Conservation (phyloP, 768 basidiomycete species). For the Lactarius akahatsu region DNA sequence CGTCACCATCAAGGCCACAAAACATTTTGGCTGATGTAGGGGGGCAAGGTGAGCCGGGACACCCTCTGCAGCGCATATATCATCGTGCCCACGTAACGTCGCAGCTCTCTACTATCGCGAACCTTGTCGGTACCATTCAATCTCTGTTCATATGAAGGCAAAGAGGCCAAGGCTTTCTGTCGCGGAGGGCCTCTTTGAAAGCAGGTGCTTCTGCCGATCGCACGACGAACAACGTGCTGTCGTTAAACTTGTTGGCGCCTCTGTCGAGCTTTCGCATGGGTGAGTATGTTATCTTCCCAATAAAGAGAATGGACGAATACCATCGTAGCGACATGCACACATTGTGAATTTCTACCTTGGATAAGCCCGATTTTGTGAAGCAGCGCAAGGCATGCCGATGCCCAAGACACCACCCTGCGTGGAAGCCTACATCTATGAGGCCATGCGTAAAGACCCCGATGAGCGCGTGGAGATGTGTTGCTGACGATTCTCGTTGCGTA, state of each 20-base stretch:
- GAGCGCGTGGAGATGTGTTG: not conserved
- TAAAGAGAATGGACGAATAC: not conserved
- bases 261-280: constrained; percentile 71
- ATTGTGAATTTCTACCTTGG: constrained; percentile 63
- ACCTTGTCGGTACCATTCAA: constrained; percentile 48
- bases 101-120: constrained; percentile 38
- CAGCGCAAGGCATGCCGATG: constrained; percentile 40
- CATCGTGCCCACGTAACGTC: not conserved
- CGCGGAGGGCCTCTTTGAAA: constrained; percentile 56
- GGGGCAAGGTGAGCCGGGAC: constrained; percentile 45
- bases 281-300: constrained; percentile 33
- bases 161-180: constrained; percentile 44
- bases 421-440: constrained; percentile 63
- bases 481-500: constrained; percentile 33
- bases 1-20: constrained; percentile 56
- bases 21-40: constrained; percentile 43
- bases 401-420: constrained; percentile 45
- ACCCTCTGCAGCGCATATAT: not conserved
- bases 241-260: constrained; percentile 66
- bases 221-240: constrained; percentile 67
- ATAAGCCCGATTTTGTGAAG: constrained; percentile 36
- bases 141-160: constrained; percentile 46
- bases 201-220: constrained; percentile 59
- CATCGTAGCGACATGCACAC: constrained; percentile 53
- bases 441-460: constrained; percentile 53